A percentile compares a stretch with the other conserved stretches of the same genome.
These are phyloP conservation scores for Solanum etuberosum DNA, from an alignment of 257 asterid genomes.

Conservation along the genomic window DNA sequence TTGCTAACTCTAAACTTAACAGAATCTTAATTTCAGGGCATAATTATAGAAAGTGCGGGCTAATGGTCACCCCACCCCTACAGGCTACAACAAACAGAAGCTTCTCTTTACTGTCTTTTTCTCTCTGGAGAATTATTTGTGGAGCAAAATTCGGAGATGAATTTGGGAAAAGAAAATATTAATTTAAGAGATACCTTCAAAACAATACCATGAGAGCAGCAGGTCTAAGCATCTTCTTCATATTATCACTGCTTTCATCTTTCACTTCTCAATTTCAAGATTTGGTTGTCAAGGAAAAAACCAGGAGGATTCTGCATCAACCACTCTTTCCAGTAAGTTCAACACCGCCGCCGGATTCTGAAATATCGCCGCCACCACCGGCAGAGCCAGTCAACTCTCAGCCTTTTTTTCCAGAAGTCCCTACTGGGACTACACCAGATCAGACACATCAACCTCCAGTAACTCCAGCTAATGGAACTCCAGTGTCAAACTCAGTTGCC, in stretches of 20 bases:
- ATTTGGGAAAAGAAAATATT: neutral
- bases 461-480: slow-evolving; percentile 17
- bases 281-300: slow-evolving; percentile 4
- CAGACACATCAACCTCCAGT: slow-evolving; percentile 44
- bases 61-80: slow-evolving; percentile 20
- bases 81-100: slow-evolving; percentile 30
- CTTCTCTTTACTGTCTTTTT: slow-evolving; percentile 39
- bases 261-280: slow-evolving; percentile 7
- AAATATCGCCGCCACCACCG: slow-evolving; percentile 32
- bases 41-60: slow-evolving; percentile 23
- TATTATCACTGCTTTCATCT: slow-evolving; percentile 14
- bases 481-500: slow-evolving; percentile 31
- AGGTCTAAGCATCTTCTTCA: slow-evolving; percentile 24
- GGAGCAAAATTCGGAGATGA: slow-evolving; percentile 2
- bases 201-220: slow-evolving; percentile 20
- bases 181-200: neutral
- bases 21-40: neutral
- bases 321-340: slow-evolving; percentile 55
- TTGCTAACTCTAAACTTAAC: neutral
- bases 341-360: slow-evolving; percentile 28
- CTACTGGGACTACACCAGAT: slow-evolving; percentile 34
- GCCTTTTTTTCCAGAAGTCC: slow-evolving; percentile 88
- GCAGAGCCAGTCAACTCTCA: slow-evolving; percentile 28
- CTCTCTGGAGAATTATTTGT: neutral
- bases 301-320: slow-evolving; percentile 79